Evolutionary conservation across 140 eudicot genomes (phyloP).

Genomic region (Bidens hawaiensis): DNA sequence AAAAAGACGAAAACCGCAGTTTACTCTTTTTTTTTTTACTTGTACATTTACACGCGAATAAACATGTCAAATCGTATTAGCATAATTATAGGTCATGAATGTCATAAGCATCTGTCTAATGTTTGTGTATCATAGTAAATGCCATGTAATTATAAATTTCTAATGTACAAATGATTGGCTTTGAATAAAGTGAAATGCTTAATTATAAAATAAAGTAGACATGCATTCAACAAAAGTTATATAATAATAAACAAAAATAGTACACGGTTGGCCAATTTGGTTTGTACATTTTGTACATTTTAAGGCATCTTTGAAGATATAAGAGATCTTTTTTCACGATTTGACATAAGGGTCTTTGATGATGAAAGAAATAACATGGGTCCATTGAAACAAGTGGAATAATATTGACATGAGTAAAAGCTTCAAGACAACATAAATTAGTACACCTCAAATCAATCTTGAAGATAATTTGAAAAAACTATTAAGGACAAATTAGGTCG

Average conservation of each 20-base stretch:
- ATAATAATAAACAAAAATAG: neutral
- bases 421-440: neutral
- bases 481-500: neutral
- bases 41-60: neutral
- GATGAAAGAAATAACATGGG: constrained; percentile 5
- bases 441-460: neutral
- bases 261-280: neutral
- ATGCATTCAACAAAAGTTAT: too few species aligned
- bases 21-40: too few species aligned
- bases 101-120: too few species aligned
- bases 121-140: too few species aligned
- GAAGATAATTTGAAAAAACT: neutral
- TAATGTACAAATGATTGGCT: too few species aligned
- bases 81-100: too few species aligned
- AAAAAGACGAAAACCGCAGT: too few species aligned
- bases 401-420: neutral
- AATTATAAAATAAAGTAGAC: too few species aligned
- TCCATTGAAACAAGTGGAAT: neutral
- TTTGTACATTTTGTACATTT: too few species aligned
- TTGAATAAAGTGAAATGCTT: neutral
- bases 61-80: neutral
- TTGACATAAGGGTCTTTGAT: neutral
- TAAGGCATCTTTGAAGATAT: neutral
- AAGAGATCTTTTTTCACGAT: neutral
- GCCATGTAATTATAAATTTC: too few species aligned